Evolutionary conservation across 2,329 filamentous ascomycete genomes (phyloP), one percentile per base, ranked within the genome.

Genomic region (Beauveria australis): DNA sequence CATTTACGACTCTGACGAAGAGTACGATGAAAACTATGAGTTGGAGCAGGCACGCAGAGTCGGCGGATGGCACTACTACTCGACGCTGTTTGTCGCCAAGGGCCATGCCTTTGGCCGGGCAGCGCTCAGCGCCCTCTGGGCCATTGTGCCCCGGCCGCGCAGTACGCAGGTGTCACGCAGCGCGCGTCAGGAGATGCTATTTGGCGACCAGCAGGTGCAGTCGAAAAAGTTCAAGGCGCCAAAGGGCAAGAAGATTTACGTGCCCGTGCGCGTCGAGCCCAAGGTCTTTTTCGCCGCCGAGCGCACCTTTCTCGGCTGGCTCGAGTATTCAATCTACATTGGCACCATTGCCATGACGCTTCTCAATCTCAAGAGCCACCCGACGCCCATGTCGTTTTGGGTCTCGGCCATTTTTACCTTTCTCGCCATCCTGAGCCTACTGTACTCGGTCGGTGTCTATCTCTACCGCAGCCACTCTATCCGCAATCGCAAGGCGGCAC

Each of bases 281-380:
- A 99, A 99, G 76, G 94, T 99, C 55, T 96, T 92, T 74, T 96
- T 99, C 71, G 94, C 94, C 24, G 92, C 92, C 1, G 94, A 99
- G 75, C 85, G 94, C 65, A 99, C 94, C 1, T 99, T 97, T 76
- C 82, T 99, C 61, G 90, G 91, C 64, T 99, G 94, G 89, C 89
- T 99, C 68, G 93, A 99, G 74, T 97, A 96, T 75, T 93, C 89
- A 54, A 96, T 97, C 70, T 92, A 97, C 71, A 87, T 99, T 59
- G 91, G 91, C 67, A 89, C 89, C 30, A 93, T 96, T 67, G 91
- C 92, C 14, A 88, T 89, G 8, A 90, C 90, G 0, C 78, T 96
- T 51, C 82, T 96, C 66, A 92, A 96, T 78, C 91, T 97, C 72
- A 85, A 89, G 67, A 73, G 74, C 12, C 81, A 82, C 65, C 79